Conservation (phyloP, 2,329 filamentous ascomycete species). For the Trichoderma brevicompactum region DNA sequence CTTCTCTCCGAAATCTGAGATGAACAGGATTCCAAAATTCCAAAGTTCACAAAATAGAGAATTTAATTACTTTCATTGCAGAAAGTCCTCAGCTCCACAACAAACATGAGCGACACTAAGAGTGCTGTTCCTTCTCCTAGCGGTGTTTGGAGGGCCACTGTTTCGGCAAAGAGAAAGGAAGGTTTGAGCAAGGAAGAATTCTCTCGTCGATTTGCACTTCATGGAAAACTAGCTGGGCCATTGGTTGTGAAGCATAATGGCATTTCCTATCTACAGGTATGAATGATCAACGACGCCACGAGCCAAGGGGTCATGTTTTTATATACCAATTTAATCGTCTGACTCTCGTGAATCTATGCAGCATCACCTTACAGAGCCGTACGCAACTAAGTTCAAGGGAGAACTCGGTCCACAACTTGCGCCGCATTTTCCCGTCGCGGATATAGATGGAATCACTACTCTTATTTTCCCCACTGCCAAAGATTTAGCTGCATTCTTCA, state of each 20-base stretch:
- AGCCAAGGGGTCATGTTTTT: background rate
- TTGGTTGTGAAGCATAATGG: conserved; percentile 16
- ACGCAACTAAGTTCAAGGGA: background rate
- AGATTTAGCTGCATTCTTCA: conserved; percentile 9
- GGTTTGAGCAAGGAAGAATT: conserved; percentile 20
- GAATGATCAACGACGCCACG: background rate
- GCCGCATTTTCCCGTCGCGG: background rate
- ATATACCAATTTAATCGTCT: background rate
- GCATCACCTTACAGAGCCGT: background rate
- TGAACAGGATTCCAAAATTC: too few species aligned
- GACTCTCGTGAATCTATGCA: background rate
- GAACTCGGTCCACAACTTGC: conserved; percentile 14
- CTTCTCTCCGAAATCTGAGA: too few species aligned
- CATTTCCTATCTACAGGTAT: conserved; percentile 25
- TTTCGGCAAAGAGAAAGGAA: conserved; percentile 19
- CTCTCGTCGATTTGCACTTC: conserved; percentile 22
- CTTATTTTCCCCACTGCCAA: conserved; percentile 18
- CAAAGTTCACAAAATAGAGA: too few species aligned
- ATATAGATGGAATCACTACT: conserved; percentile 18
- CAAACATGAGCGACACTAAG: background rate
- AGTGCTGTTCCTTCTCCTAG: background rate
- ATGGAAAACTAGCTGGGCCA: conserved; percentile 13
- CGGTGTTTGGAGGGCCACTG: conserved; percentile 10
- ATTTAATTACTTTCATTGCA: background rate
- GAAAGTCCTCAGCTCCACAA: background rate